A percentile compares a stretch with the other conserved stretches of the same genome.
phyloP scores from a whole-genome alignment of 106 monocot species.

The Alisma plantagoaquatica region DNA sequence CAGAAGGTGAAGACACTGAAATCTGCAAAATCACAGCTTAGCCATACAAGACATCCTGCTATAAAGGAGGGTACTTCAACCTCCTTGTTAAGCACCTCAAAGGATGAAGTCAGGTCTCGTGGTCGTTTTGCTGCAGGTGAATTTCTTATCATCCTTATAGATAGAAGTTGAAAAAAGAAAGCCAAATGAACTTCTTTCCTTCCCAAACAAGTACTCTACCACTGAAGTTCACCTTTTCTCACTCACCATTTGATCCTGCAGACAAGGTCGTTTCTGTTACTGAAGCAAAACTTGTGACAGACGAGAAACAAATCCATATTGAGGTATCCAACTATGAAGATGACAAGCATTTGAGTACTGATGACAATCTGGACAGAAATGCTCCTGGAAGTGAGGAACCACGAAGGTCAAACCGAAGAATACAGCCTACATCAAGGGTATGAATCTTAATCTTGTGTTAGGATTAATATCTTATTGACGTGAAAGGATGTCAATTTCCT shows the following conservation, averaged over 20 bases:
- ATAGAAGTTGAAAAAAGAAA: constrained; percentile 20
- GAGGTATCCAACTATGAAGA: no score
- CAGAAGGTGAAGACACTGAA: constrained; percentile 29
- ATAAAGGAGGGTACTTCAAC: constrained; percentile 27
- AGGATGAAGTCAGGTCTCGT: constrained; percentile 17
- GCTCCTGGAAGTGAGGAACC: no score
- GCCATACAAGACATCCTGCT: constrained; percentile 16
- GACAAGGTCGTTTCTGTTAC: no score
- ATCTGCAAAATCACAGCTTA: constrained; percentile 29
- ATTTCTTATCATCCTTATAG: constrained; percentile 20
- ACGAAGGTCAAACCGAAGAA: constrained; percentile 83
- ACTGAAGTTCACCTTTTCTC: no score
- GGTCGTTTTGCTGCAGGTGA: constrained; percentile 7
- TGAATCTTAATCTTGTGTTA: no score
- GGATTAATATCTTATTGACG: no score
- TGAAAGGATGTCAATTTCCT: no score
- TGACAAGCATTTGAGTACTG: no score
- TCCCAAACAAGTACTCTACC: constrained; percentile 5
- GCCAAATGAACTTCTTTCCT: constrained; percentile 14
- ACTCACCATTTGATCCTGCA: no score
- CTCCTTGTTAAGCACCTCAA: constrained; percentile 6
- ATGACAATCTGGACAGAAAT: no score
- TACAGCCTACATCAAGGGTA: constrained; percentile 94
- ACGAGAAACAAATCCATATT: no score
- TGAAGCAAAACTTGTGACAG: no score